Evolutionary conservation across 2,329 filamentous ascomycete genomes (phyloP).

Genomic region (Hypoxylon sp.): DNA sequence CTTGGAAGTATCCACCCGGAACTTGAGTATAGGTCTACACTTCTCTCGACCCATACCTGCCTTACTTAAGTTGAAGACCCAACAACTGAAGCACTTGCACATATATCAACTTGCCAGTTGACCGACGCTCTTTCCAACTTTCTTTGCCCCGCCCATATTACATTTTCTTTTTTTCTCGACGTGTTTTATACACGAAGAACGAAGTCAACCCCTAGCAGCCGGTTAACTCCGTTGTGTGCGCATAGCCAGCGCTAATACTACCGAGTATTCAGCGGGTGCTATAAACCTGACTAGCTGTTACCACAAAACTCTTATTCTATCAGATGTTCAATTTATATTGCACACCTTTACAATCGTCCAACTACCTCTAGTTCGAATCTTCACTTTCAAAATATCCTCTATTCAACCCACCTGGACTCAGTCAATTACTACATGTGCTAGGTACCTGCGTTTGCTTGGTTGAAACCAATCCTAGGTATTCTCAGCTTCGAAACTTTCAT

Average conservation of each 20-base stretch:
- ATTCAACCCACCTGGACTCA: not conserved
- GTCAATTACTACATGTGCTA: not conserved
- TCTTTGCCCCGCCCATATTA: not conserved
- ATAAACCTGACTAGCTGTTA: conserved; percentile 1
- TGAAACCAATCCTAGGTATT: not conserved
- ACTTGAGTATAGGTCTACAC: conserved; percentile 9
- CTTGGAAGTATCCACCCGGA: conserved; percentile 14
- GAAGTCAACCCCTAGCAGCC: conserved; percentile 6
- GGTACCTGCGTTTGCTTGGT: not conserved
- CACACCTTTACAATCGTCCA: not conserved
- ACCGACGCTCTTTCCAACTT: not conserved
- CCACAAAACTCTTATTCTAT: conserved; percentile 10
- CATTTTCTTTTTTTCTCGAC: not conserved
- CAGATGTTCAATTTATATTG: not conserved
- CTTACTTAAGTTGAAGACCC: conserved; percentile 7
- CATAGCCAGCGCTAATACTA: conserved; percentile 31
- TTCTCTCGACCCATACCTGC: conserved; percentile 22
- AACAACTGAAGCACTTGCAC: conserved; percentile 9
- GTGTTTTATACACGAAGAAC: not conserved
- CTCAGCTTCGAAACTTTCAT: not conserved
- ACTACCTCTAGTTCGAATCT: not conserved
- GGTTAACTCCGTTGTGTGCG: conserved; percentile 5
- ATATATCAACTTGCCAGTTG: conserved; percentile 5
- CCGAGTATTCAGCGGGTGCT: conserved; percentile 12
- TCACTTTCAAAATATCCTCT: not conserved